Evolutionary conservation across 2,329 filamentous ascomycete species (phyloP).

Genomic region (Sphaerostilbella broomeana): DNA sequence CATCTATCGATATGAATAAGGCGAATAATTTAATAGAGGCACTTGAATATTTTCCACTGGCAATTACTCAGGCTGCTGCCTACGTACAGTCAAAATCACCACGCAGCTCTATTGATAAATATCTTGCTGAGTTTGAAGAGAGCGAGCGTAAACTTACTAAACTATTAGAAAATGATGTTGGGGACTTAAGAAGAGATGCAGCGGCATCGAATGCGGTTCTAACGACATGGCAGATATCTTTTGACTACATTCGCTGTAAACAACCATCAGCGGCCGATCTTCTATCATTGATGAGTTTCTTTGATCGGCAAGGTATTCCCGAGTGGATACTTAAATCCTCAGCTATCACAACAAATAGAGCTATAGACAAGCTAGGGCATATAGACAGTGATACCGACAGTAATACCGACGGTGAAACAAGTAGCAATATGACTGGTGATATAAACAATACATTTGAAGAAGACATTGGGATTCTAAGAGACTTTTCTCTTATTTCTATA

Average conservation of each 20-base stretch:
- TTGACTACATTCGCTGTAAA: slow-evolving; percentile 27
- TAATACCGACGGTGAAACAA: background rate
- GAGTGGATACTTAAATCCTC: background rate
- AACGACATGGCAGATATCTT: slow-evolving; percentile 6
- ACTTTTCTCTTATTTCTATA: background rate
- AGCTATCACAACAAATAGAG: too few species aligned
- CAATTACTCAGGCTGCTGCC: background rate
- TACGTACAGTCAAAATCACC: slow-evolving; percentile 1
- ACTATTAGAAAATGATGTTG: background rate
- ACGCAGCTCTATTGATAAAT: background rate
- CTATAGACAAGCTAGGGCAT: too few species aligned
- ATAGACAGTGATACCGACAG: background rate
- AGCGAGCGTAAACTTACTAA: slow-evolving; percentile 9
- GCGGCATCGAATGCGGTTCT: background rate
- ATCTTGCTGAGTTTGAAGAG: background rate
- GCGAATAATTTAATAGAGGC: background rate
- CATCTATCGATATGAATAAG: background rate
- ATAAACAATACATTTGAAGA: background rate
- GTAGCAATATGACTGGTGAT: background rate
- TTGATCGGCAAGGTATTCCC: slow-evolving; percentile 36
- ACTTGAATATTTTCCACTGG: background rate
- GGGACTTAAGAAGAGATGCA: background rate
- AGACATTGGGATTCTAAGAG: slow-evolving; percentile 1
- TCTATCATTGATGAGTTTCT: slow-evolving; percentile 41
- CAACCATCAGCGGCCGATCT: slow-evolving; percentile 32